Evolutionary conservation across 371 early-diverging fungal genomes (phyloP).

Genomic region (Mucor lusitanicus): DNA sequence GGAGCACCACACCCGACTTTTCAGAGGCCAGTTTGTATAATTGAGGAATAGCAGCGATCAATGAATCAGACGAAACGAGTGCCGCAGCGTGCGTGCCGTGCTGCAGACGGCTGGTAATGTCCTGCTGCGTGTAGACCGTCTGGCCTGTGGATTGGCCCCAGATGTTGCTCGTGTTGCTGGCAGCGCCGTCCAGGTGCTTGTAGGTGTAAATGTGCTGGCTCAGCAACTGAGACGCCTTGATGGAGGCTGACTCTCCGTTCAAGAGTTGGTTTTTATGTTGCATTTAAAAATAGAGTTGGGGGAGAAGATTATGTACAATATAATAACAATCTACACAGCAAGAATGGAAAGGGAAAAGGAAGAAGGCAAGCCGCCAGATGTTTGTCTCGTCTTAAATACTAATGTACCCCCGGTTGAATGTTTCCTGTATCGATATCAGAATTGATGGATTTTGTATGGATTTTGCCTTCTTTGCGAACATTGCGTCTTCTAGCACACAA

Average conservation of each 20-base stretch:
- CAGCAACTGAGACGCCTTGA: slow-evolving; percentile 70
- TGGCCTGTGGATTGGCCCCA: slow-evolving; percentile 20
- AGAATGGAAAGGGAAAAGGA: background rate
- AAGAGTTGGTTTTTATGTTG: slow-evolving; percentile 18
- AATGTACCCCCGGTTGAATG: slow-evolving; percentile 5
- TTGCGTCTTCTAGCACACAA: slow-evolving; percentile 41
- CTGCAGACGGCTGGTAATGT: slow-evolving; percentile 19
- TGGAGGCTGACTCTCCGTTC: slow-evolving; percentile 65
- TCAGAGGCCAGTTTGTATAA: slow-evolving; percentile 55
- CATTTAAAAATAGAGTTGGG: slow-evolving; percentile 7
- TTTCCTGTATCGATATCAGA: background rate
- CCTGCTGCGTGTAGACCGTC: slow-evolving; percentile 23
- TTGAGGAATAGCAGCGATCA: slow-evolving; percentile 60
- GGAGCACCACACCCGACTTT: slow-evolving; percentile 49
- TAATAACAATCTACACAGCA: background rate
- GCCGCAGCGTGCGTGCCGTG: slow-evolving; percentile 38
- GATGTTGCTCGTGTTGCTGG: background rate
- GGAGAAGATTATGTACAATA: background rate
- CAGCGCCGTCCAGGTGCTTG: background rate
- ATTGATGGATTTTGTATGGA: slow-evolving; percentile 2
- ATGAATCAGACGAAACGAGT: slow-evolving; percentile 50
- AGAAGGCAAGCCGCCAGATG: background rate
- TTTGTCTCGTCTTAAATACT: slow-evolving; percentile 8
- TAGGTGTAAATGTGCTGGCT: slow-evolving; percentile 74
- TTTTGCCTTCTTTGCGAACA: slow-evolving; percentile 28